Evolutionary conservation across 2,329 filamentous ascomycete genomes (phyloP), one percentile per base, ranked within the genome.

Genomic region (Ceratocystiopsis sp.): DNA sequence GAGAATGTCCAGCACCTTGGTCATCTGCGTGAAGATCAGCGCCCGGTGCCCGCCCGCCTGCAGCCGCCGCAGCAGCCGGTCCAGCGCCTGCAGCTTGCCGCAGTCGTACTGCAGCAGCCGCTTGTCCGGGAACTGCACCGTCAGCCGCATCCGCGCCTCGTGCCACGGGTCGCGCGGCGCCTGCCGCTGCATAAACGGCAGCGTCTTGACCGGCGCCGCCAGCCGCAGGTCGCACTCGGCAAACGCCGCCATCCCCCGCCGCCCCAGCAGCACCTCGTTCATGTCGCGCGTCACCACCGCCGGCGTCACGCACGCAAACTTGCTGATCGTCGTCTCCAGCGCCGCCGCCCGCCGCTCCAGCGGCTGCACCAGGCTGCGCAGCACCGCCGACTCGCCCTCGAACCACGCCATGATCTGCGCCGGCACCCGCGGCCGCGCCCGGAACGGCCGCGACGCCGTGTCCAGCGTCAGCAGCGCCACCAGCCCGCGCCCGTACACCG

Each of bases 11-110:
- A 99, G 71, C 38, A 96, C 91, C 59, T 93, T 94, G 39, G 91
- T 96, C 91, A 99, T 98, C 56, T 99, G 91, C 0, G 93, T 96
- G 61, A 99, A 99, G 57, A 99, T 98, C 41, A 99, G 69, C 11
- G 86, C 91, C 9, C 93, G 84, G 55, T 96, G 91, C 1, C 87
- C 86, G 35, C 85, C 86, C 3, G 83, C 75, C 61, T 96, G 87
- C 9, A 98, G 70, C 48, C 82, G 79, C 11, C 91, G 81, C 14
- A 98, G 71, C 2, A 98, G 71, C 47, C 79, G 79, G 54, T 93
- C 91, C 15, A 98, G 71, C 16, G 81, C 78, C 55, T 98, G 91
- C 4, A 98, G 73, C 60, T 98, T 98, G 52, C 91, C 91, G 55
- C 91, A 96, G 60, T 98, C 91, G 58, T 93, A 98, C 58, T 98